A percentile compares a stretch with the other conserved stretches of the same genome.
Evolutionary conservation across 495 filamentous ascomycete species (phyloP).

Genomic region (Penicillium nucicola): DNA sequence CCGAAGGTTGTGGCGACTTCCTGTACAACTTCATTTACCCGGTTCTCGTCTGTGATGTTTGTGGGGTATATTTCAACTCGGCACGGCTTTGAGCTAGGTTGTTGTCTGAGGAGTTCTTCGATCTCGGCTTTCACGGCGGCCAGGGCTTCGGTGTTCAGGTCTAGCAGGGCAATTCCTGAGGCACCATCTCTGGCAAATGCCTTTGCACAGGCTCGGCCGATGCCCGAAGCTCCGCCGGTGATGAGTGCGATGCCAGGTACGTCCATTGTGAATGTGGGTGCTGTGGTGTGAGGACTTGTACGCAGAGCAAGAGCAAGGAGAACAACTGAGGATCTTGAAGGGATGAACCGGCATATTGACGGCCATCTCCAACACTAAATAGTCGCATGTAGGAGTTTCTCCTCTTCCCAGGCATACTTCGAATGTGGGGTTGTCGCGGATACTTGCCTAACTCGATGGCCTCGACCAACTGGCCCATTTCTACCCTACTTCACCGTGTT

Average conservation of each 20-base stretch:
- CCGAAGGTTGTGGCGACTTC: slow-evolving; percentile 25
- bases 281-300: no score
- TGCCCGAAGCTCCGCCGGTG: slow-evolving; percentile 21
- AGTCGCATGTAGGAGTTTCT: neutral
- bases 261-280: slow-evolving; percentile 8
- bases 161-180: slow-evolving; percentile 15
- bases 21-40: slow-evolving; percentile 28
- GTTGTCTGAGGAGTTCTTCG: slow-evolving; percentile 1
- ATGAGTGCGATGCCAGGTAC: slow-evolving; percentile 22
- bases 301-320: no score
- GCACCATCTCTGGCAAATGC: slow-evolving; percentile 18
- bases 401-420: neutral
- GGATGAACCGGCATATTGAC: no score
- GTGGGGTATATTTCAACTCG: slow-evolving; percentile 16
- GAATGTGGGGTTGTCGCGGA: slow-evolving; percentile 16
- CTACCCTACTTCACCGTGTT: neutral
- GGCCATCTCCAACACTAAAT: no score
- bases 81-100: neutral
- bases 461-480: no score
- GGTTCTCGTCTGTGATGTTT: slow-evolving; percentile 31
- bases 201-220: slow-evolving; percentile 18
- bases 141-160: slow-evolving; percentile 16
- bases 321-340: no score
- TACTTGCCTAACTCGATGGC: slow-evolving; percentile 9
- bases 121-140: slow-evolving; percentile 14